Percentiles rank a stretch among this genome's conserved stretches.
These are phyloP conservation scores for Alopecurus myosuroides DNA, from an alignment of 176 grass and related monocot genomes.

Conservation along the genomic window DNA sequence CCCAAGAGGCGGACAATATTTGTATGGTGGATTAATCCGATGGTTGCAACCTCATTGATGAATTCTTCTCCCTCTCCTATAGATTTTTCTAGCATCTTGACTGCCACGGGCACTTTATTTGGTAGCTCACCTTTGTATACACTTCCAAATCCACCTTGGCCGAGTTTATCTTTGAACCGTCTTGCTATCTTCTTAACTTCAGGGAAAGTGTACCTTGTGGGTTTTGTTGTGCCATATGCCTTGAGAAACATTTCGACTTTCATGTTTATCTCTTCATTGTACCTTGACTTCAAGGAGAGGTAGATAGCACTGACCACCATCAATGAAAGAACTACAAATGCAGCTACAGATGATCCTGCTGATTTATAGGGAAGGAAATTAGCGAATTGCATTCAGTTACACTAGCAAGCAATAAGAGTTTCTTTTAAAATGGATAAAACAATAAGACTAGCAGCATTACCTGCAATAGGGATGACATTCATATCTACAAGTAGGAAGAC, in stretches of 20 bases:
- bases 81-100: neutral
- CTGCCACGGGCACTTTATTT: neutral
- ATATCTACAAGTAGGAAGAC: neutral
- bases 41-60: neutral
- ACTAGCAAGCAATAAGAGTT: neutral
- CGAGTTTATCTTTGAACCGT: neutral
- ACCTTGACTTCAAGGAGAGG: neutral
- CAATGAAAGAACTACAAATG: neutral
- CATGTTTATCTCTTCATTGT: neutral
- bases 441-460: neutral
- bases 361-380: neutral
- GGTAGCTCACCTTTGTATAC: neutral
- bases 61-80: neutral
- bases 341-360: neutral
- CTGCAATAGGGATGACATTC: neutral
- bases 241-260: neutral
- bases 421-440: neutral
- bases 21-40: neutral
- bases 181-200: conserved; percentile 1
- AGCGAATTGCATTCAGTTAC: neutral
- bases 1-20: neutral
- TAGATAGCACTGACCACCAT: neutral
- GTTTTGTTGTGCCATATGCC: neutral
- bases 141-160: neutral
- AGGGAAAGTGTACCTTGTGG: neutral